Base-by-base conservation (phyloP, 2,329 filamentous ascomycete genomes). In the Pseudogymnoascus sp. region DNA sequence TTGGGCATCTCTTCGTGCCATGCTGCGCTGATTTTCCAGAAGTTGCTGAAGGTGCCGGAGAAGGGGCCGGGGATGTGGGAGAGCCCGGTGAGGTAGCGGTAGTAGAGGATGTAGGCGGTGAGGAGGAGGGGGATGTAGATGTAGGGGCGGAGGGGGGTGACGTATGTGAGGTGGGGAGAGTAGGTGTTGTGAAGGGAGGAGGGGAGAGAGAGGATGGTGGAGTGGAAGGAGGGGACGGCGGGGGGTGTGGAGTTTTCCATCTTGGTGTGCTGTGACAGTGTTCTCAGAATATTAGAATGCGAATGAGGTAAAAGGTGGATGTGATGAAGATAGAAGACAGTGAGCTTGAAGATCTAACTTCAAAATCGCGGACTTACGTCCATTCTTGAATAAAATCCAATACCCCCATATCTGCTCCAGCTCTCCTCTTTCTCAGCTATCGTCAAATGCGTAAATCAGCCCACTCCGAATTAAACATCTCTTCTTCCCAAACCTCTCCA, bases 1-100 rank as follows among this genome's bases (percentile, higher is more conserved):
- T 68, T 66, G 8, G 68, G 68, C 4, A 79, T 70, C 3, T 71
- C 72, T 3, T 67, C 66, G n/a, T 79, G 71, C 61, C 78, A 79
- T 54, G 47, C 47, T 2, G 47, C 47, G 8, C 10, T 54, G 47
- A 68, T 21, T 23, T 66, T 67, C 76, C 78, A 80, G 1, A 79
- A 67, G 2, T 73, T 71, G 5, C 75, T 77, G 63, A 80, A 75
- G 10, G 78, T 73, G 16, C 79, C 71, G 26, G 72, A 69, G 42
- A 78, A 74, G 0, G 79, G 79, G 0, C 79, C 79, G 0, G 79
- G 79, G n/a, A 80, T 71, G 47, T 54, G 47, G 4, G 47, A 54
- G 26, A 54, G 47, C 14, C 47, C 47, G 4, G 47, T 54, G 4
- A 54, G 47, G 10, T 54, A 54, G 47, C 47, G 47, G 26, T 54